Base-by-base conservation (phyloP, 1,284 basidiomycete genomes). In the Cryptococcus floricola region DNA sequence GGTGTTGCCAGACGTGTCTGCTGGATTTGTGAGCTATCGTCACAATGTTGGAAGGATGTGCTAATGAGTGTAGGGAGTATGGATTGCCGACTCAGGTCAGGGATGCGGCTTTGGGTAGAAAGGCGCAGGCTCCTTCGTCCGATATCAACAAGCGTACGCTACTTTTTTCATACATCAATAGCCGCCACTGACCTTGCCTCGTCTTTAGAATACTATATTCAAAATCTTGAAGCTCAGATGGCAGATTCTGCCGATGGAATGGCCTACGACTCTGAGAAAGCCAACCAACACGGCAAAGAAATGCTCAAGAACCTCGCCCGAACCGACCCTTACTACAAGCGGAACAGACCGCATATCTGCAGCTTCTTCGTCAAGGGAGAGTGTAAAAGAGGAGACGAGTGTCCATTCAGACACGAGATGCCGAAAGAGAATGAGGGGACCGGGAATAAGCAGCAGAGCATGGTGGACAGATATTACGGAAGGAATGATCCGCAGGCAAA, bases 1-100 rank as follows among this genome's bases (percentile, higher is more conserved):
- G 98, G 70, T 90, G 96, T 43, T 99, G 96, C 79, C 96, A 98
- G 79, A 98, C 94, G 1, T 98, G 96, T 76, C 81, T 99, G 28
- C 81, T 99, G 38, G 96, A 99, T 74, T 83, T 95, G 58, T 75
- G 45, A 52, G 71, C 65, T 5, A 3, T 16, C 44, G 12, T 56
- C 5, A 37, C 4, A 39, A 18, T 48, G 8, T 14, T 46, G 45
- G 23, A 13, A n/a, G 28, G 12, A 16, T 9, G 12, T 48, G 12
- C 46, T 48, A 23, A 48, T 46, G 23, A 9, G 14, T 14, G n/a
- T 50, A 75, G 75, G 41, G 93, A 98, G 76, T 99, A 93, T 67
- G 91, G 91, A 16, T 79, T 99, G 46, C 96, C 96, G 1, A 94
- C 93, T 0, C 96, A 99, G 81, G 94, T 98, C 14, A 82, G 96